Evolutionary conservation across 192 early-diverging fungal genomes (phyloP), one percentile per base, ranked within the genome.

Genomic region (Backusella macrospora): DNA sequence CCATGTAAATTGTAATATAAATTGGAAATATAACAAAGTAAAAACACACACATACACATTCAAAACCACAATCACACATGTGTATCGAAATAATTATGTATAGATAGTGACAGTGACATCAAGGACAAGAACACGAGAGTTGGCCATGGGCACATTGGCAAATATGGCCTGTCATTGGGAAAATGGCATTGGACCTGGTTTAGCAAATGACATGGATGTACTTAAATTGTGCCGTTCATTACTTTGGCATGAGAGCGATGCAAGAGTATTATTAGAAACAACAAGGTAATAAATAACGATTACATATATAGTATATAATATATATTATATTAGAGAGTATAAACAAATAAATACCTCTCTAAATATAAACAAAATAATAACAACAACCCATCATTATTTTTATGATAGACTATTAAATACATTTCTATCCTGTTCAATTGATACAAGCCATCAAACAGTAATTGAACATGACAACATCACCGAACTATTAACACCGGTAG

Each of bases 81-180:
- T 39, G 4, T 29, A 48, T 59, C 49, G 49, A 52, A 23, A 18
- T 10, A 46, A 44, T 9, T 21, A 48, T 44, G 26, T 38, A 40
- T 68, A 80, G 79, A 70, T 76, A 23, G 70, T 80, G 26, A 79
- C 74, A 1, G 62, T 49, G 3, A 82, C 78, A 16, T 26, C 34
- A 42, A 72, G 81, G 13, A 38, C 62, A 12, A 64, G 81, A 45
- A 76, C 78, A 26, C 26, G 74, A 70, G 81, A 82, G 49, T 29
- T 82, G 15, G 70, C 78, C 3, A 62, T 82, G 46, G 81, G 81
- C 6, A 62, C 72, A 7, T 52, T 82, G 2, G 81, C 81, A 4
- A 82, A 82, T 44, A 46, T 82, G 15, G 77, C 81, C 26, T 82
- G 71, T 64, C 74, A 80, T 40, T 69, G 65, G 65, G 81, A 79